These are phyloP conservation scores for Pholiota molesta DNA, from an alignment of 768 basidiomycete genomes.

Conservation along the genomic window DNA sequence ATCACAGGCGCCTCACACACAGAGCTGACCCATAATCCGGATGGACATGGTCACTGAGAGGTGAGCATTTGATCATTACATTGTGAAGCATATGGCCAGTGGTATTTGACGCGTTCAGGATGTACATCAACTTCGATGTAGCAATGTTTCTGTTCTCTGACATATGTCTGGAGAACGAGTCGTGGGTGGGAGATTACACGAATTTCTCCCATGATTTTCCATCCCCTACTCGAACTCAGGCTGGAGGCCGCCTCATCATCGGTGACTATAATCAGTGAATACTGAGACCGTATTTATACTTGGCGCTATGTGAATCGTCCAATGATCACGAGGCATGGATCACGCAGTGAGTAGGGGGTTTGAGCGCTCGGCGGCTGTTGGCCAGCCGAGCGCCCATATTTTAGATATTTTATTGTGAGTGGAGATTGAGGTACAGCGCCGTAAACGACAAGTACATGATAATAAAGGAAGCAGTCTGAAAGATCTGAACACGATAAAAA, in stretches of 20 bases:
- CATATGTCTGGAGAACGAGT: not conserved
- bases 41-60: not conserved
- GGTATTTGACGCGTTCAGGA: not conserved
- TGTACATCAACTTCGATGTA: slow-evolving; percentile 3
- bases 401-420: too few relatives aligned
- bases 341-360: too few relatives aligned
- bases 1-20: not conserved
- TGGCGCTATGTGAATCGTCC: too few relatives aligned
- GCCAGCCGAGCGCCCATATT: too few relatives aligned
- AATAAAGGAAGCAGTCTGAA: too few relatives aligned
- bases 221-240: not conserved
- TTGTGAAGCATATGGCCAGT: not conserved
- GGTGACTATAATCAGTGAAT: not conserved
- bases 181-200: not conserved
- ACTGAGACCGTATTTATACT: too few relatives aligned
- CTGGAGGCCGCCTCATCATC: not conserved
- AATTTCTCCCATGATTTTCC: too few relatives aligned
- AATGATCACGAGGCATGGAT: too few relatives aligned
- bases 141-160: not conserved
- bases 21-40: not conserved
- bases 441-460: too few relatives aligned
- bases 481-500: too few relatives aligned
- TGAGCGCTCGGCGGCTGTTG: too few relatives aligned
- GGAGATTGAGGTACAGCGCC: too few relatives aligned
- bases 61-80: not conserved